Conservation (phyloP, 805 yeast species). For the Hanseniaspora pseudoguilliermondii region DNA sequence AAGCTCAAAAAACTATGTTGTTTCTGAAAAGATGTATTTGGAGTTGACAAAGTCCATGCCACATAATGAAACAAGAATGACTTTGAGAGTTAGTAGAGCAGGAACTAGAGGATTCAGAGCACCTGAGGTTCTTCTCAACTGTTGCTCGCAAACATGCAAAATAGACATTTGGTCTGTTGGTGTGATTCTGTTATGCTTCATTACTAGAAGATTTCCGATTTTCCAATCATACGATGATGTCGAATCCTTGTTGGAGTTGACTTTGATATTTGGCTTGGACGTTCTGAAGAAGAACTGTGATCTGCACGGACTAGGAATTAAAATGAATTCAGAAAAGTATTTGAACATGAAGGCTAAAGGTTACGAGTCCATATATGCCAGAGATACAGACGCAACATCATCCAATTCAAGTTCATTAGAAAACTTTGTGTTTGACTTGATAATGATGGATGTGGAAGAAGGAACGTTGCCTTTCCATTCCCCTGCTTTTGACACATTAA, state of each 20-base stretch:
- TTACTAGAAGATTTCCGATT: constrained; percentile 76
- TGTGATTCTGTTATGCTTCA: constrained; percentile 64
- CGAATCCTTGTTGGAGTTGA: constrained; percentile 78
- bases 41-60: constrained; percentile 54
- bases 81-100: constrained; percentile 90
- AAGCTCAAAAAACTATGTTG: neutral
- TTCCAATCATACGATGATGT: constrained; percentile 89
- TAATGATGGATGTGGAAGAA: constrained; percentile 26
- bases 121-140: constrained; percentile 80
- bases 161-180: constrained; percentile 92
- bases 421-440: constrained; percentile 34
- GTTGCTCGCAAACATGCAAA: constrained; percentile 68
- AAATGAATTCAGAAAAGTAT: constrained; percentile 28
- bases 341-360: constrained; percentile 9
- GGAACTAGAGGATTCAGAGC: constrained; percentile 94
- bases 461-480: constrained; percentile 59
- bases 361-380: neutral
- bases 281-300: constrained; percentile 65
- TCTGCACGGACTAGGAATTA: constrained; percentile 80
- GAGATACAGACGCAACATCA: constrained; percentile 21
- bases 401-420: constrained; percentile 28
- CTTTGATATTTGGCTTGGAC: constrained; percentile 64
- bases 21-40: constrained; percentile 17
- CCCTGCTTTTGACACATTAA: constrained; percentile 53
- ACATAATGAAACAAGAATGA: constrained; percentile 75